Base-by-base conservation (phyloP, 148 eudicot genomes). In the Bassia scoparia region DNA sequence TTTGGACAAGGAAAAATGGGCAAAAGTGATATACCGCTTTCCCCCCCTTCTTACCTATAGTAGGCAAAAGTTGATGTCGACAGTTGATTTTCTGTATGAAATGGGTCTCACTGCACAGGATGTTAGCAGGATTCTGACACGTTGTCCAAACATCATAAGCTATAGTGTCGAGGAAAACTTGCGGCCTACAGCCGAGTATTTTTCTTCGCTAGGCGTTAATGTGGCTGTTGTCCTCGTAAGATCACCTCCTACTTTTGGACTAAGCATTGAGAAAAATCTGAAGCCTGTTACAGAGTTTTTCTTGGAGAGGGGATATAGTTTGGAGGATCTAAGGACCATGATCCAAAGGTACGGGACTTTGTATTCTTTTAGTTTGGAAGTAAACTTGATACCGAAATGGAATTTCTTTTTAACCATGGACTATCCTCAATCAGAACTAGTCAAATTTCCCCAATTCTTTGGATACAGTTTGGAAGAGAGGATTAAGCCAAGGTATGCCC, bases 11-110 rank as follows among this genome's bases (percentile, higher is more conserved):
- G 71, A 72, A 74, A 84, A 86, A 74, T 91, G 95, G 97, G 90
- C 92, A 4, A 91, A 89, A 71, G 92, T 91, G 13, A 86, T 91
- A 65, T 80, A 81, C 73, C 90, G 97, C 17, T 89, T 87, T 68
- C 97, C 97, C 4, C 87, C 97, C 20, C 89, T 91, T 64, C 90
- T 91, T 54, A 88, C 94, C 21, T 88, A 86, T 74, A 91, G 97
- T 84, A 81, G 86, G 77, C 83, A 79, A 31, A 91, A 91, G 78
- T 61, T 91, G 35, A 84, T 80, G 83, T 74, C 90, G 35, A 85
- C 90, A 0, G 89, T 91, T 54, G 90, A 89, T 78, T 91, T 88
- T 76, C 87, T 91, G 13, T 82, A 87, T 68, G 95, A 89, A 72
- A 83, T 91, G 89, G 97, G 95, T 21, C 92, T 91, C 41, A 82